Percentiles rank a stretch among this genome's conserved stretches.
Conservation (phyloP, 1,139 yeast species). For the Yamadazyma aaseri region DNA sequence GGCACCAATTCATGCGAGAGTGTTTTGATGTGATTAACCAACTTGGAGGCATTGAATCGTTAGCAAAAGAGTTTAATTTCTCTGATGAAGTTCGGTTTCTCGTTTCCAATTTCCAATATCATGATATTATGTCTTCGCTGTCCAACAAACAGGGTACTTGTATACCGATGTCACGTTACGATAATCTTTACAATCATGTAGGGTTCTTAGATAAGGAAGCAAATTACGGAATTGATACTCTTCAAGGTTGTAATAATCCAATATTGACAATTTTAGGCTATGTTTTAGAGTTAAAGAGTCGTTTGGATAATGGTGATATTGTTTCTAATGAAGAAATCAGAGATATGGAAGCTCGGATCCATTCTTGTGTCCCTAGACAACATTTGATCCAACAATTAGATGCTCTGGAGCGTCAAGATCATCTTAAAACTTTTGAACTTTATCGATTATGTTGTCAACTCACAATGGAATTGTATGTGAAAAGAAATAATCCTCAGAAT, state of each 20-base stretch:
- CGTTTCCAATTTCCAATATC: conserved; percentile 22
- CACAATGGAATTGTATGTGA: conserved; percentile 9
- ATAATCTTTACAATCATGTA: conserved; percentile 10
- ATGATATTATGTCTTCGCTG: conserved; percentile 22
- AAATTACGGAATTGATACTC: conserved; percentile 22
- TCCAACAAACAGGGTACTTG: conserved; percentile 18
- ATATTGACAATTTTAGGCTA: conserved; percentile 19
- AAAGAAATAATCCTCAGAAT: conserved; percentile 7
- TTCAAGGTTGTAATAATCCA: conserved; percentile 23
- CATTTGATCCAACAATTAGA: background rate
- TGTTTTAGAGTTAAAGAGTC: conserved; percentile 17
- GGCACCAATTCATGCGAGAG: conserved; percentile 25
- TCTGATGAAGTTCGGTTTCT: conserved; percentile 21
- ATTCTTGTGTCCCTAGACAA: background rate
- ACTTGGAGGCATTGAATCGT: conserved; percentile 52
- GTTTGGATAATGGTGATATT: background rate
- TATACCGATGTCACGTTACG: conserved; percentile 16
- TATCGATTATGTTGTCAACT: conserved; percentile 7
- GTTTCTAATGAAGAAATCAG: background rate
- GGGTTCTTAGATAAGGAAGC: conserved; percentile 6
- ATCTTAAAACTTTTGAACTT: conserved; percentile 7
- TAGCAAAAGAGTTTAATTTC: conserved; percentile 15
- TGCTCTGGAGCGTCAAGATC: conserved; percentile 7
- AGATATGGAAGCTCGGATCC: background rate
- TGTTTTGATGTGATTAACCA: conserved; percentile 43